Conservation (phyloP, 176 grass and related monocot species). For the Secale cereale region DNA sequence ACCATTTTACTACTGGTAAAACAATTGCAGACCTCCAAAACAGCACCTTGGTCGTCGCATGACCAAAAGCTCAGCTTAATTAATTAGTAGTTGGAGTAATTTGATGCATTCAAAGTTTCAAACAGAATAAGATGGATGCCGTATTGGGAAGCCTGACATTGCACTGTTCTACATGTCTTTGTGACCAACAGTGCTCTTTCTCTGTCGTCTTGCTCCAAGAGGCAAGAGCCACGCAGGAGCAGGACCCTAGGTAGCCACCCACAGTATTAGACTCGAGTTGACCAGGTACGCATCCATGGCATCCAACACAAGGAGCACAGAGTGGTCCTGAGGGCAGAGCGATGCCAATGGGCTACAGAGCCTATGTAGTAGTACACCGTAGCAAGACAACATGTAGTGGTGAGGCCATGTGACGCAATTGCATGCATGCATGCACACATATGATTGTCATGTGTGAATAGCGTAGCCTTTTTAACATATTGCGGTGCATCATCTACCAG, state of each 20-base stretch:
- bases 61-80: neutral
- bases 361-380: too few species aligned
- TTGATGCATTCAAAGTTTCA: neutral
- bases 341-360: neutral
- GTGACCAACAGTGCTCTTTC: neutral
- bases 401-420: neutral
- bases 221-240: neutral
- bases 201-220: neutral
- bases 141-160: neutral
- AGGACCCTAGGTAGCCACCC: neutral
- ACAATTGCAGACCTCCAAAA: neutral
- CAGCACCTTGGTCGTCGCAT: neutral
- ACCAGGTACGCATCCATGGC: neutral
- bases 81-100: neutral
- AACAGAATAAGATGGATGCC: conserved; percentile 4
- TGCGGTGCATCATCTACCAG: conserved; percentile 5
- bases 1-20: neutral
- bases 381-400: conserved; percentile 24
- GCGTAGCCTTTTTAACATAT: conserved; percentile 10
- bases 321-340: conserved; percentile 5
- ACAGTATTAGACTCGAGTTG: neutral
- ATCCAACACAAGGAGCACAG: neutral
- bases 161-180: neutral
- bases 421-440: neutral
- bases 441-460: neutral